Percentiles rank a stretch among this genome's conserved stretches.
Conservation (phyloP, 495 filamentous ascomycete species). For the Xylaria telfairii region DNA sequence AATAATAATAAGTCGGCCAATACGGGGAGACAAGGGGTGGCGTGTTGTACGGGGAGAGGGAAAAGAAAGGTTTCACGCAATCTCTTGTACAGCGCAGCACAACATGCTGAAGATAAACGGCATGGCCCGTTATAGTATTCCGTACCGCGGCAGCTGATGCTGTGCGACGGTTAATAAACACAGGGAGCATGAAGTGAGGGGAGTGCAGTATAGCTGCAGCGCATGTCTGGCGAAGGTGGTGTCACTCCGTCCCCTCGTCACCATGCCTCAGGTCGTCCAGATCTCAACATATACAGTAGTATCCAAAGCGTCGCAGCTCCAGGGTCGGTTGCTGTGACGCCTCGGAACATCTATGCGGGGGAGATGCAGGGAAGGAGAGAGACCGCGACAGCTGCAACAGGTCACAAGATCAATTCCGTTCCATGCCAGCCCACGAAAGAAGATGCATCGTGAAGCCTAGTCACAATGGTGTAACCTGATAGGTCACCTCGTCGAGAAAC, state of each 20-base stretch:
- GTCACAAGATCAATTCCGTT: slow-evolving; percentile 21
- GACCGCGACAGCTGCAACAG: slow-evolving; percentile 20
- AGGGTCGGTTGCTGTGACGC: slow-evolving; percentile 7
- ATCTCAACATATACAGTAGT: background rate
- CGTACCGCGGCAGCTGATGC: slow-evolving; percentile 19
- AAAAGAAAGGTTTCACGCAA: slow-evolving; percentile 8
- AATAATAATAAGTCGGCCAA: background rate
- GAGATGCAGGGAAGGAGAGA: slow-evolving; percentile 4
- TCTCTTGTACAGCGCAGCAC: background rate
- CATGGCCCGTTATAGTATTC: slow-evolving; percentile 21
- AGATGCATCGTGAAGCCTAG: background rate
- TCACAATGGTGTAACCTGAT: slow-evolving; percentile 23
- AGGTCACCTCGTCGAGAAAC: slow-evolving; percentile 13
- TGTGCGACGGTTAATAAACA: slow-evolving; percentile 10
- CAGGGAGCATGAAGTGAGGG: background rate
- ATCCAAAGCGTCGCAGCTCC: background rate
- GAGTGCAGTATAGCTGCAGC: background rate
- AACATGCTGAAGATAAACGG: background rate
- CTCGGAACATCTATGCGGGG: slow-evolving; percentile 8
- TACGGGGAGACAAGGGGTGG: background rate
- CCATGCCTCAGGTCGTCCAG: background rate
- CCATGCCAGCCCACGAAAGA: background rate
- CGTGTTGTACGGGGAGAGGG: background rate
- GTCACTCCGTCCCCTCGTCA: slow-evolving; percentile 1
- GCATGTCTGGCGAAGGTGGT: slow-evolving; percentile 6